phyloP scores from a whole-genome alignment of 306 rosid species.

The Fagus crenata region DNA sequence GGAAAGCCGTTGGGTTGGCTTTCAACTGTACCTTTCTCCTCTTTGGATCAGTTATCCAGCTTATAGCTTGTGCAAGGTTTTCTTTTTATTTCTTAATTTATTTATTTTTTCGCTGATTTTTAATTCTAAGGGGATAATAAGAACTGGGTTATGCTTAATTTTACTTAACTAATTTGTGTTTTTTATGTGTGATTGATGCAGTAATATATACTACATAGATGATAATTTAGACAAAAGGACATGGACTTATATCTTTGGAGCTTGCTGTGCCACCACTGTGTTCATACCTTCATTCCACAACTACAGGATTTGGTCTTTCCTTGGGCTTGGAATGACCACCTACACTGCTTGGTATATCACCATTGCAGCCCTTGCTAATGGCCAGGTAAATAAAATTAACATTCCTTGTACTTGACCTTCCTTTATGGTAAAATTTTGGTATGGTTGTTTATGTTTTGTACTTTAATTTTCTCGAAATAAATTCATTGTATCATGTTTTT shows the following conservation, averaged over 20 bases:
- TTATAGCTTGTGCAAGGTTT: conserved; percentile 96
- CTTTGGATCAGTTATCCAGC: conserved; percentile 92
- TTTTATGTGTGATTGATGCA: conserved; percentile 27
- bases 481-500: too few relatives aligned
- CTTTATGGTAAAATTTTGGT: too few relatives aligned
- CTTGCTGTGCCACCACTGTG: conserved; percentile 96
- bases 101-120: neutral
- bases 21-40: conserved; percentile 95
- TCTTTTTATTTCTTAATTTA: neutral
- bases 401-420: neutral
- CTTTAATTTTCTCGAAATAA: too few relatives aligned
- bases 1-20: conserved; percentile 89
- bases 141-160: neutral
- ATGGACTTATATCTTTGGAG: conserved; percentile 95
- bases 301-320: conserved; percentile 93
- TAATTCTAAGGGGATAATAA: neutral
- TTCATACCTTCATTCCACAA: conserved; percentile 94
- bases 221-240: conserved; percentile 91
- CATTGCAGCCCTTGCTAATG: conserved; percentile 70
- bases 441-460: too few relatives aligned
- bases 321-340: conserved; percentile 97
- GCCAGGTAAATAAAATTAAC: conserved; percentile 59
- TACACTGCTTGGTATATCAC: conserved; percentile 97
- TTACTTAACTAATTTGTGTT: neutral
- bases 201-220: conserved; percentile 85